Percentiles rank a stretch among this genome's conserved stretches.
Evolutionary conservation across 2,329 filamentous ascomycete genomes (phyloP).

Genomic region (Cladosporium colombiae): DNA sequence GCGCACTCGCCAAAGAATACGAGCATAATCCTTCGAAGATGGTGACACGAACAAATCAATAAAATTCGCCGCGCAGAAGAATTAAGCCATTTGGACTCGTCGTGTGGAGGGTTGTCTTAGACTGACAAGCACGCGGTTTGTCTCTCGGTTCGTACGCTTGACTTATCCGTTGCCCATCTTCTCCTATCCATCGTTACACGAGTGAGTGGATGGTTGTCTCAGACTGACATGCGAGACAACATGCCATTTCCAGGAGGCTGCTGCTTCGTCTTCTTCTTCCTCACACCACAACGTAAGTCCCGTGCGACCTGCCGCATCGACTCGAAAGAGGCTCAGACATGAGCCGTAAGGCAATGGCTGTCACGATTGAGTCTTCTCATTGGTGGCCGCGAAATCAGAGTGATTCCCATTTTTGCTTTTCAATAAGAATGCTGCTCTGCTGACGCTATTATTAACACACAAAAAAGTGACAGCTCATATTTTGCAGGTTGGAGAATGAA

Average conservation of each 20-base stretch:
- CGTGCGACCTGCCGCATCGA: not conserved
- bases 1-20: slow-evolving; percentile 12
- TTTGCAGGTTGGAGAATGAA: not conserved
- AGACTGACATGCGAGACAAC: not conserved
- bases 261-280: too few relatives aligned
- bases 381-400: not conserved
- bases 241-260: not conserved
- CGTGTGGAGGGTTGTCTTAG: slow-evolving; percentile 13
- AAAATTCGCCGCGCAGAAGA: not conserved
- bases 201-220: not conserved
- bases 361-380: not conserved
- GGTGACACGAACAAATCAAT: slow-evolving; percentile 5
- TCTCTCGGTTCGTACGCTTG: not conserved
- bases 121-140: not conserved
- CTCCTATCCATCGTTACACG: not conserved
- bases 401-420: not conserved
- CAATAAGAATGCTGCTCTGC: not conserved
- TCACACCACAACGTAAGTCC: not conserved
- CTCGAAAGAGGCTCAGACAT: not conserved
- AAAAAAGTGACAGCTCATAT: not conserved
- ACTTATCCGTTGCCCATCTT: not conserved
- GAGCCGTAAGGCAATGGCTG: not conserved
- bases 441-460: not conserved
- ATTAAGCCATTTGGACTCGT: not conserved
- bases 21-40: slow-evolving; percentile 2